Base-by-base conservation (phyloP, 2,329 filamentous ascomycete genomes). In the Trichoderma aggressivum region DNA sequence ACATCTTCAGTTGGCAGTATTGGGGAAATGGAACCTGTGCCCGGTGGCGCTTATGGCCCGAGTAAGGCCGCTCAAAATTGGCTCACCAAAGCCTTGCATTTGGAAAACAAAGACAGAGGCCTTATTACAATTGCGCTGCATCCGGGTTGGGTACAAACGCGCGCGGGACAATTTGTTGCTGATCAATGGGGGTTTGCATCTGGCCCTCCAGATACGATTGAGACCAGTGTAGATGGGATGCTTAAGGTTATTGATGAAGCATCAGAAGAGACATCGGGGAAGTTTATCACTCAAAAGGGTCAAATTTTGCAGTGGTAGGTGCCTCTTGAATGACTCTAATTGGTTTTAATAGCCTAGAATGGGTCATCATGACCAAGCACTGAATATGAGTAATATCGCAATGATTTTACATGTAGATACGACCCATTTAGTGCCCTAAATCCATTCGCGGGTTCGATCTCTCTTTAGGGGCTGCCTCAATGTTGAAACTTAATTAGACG, bases 101-200 rank as follows among this genome's bases (percentile, higher is more conserved):
- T 68, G 1, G 77, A 84, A 50, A 73, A 75, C 3, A 68, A 73
- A 8, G 70, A 50, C 21, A 55, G 60, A 11, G 67, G 70, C 0
- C 70, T 81, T 2, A 60, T 80, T 3, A 74, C 77, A 0, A 73
- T 81, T 24, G 78, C 80, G 0, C 72, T 81, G 2, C 82, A 84
- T 71, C 82, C 82, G 1, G 82, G 82, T 0, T 83, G 81, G 75
- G 81, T 82, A 3, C 71, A 75, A 32, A 81, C 79, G 0, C 70
- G 74, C 3, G 76, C 77, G 72, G 82, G 82, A 2, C 71, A 78
- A 1, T 72, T 73, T 2, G 77, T 76, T 3, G 80, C 80, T 0
- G 73, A 74, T 8, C 74, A 79, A 53, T 83, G 80, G 81, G 75
- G 74, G 0, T 76, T 77, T 60, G 43, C 72, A 4, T 63, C 71